Percentiles rank a stretch among this genome's conserved stretches.
phyloP scores from a whole-genome alignment of 768 basidiomycete species.

The Cystofilobasidium capitatum region DNA sequence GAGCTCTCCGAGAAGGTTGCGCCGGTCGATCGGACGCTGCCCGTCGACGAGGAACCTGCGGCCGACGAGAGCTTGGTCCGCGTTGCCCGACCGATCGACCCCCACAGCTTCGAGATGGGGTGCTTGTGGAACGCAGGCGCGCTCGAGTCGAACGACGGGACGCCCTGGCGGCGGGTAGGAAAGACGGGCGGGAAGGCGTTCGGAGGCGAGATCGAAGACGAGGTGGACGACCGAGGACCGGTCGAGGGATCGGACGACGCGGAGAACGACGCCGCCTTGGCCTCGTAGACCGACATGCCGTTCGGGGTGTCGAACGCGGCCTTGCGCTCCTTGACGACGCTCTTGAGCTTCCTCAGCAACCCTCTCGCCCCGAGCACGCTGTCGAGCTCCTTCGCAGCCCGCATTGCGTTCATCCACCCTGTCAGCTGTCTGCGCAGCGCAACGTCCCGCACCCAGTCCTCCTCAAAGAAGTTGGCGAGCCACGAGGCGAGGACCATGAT shows the following conservation, averaged over 20 bases:
- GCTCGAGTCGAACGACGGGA: background rate
- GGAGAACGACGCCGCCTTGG: background rate
- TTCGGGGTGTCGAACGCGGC: constrained; percentile 23
- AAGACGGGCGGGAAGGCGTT: background rate
- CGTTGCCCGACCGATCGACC: background rate
- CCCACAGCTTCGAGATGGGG: constrained; percentile 1
- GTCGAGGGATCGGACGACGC: background rate
- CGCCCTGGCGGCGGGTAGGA: background rate
- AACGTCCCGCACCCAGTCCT: constrained; percentile 74
- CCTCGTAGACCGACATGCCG: constrained; percentile 4
- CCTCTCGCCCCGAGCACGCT: constrained; percentile 43
- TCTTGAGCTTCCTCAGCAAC: constrained; percentile 71
- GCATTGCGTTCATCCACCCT: constrained; percentile 69
- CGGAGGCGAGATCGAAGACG: background rate
- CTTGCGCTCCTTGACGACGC: constrained; percentile 73
- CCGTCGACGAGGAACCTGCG: background rate
- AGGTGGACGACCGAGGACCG: background rate
- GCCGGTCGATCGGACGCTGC: background rate
- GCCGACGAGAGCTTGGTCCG: background rate
- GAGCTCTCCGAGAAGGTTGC: constrained; percentile 2
- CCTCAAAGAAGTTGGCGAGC: constrained; percentile 78
- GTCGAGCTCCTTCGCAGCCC: constrained; percentile 44
- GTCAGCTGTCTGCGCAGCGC: constrained; percentile 64
- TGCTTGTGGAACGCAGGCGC: constrained; percentile 1
- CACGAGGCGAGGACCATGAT: constrained; percentile 85